Evolutionary conservation across 139 green algal genomes (phyloP).

Genomic region (Chlorella sp.): DNA sequence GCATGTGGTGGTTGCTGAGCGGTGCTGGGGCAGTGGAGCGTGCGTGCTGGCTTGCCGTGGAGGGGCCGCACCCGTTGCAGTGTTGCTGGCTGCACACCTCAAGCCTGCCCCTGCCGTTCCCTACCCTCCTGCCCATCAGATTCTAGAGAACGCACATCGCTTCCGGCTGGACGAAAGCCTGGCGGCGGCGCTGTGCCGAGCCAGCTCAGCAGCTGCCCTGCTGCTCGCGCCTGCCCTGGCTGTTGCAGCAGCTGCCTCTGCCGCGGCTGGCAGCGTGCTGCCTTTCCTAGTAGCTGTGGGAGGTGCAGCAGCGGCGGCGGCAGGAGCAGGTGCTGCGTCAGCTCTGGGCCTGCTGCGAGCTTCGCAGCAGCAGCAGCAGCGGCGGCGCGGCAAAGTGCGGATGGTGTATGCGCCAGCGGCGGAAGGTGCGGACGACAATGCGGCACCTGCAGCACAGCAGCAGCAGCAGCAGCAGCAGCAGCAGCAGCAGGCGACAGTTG

Average conservation of each 20-base stretch:
- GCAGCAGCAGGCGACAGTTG: not conserved
- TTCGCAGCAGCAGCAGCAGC: not conserved
- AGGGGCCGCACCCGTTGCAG: too few species aligned
- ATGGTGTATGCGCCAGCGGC: slow-evolving; percentile 9
- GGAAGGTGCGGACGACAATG: not conserved
- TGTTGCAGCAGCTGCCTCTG: not conserved
- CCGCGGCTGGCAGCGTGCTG: slow-evolving; percentile 1
- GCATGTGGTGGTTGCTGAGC: not conserved
- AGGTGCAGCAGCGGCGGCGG: not conserved
- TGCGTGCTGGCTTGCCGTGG: too few species aligned
- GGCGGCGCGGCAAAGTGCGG: not conserved
- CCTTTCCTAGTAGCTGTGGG: slow-evolving; percentile 18
- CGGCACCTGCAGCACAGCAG: not conserved
- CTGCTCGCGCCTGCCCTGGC: slow-evolving; percentile 13
- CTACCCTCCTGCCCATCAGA: not conserved
- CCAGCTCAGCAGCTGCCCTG: not conserved
- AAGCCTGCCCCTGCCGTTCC: not conserved
- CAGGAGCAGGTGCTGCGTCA: not conserved
- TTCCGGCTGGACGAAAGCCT: slow-evolving; percentile 48
- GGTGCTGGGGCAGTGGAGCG: not conserved
- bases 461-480: not conserved
- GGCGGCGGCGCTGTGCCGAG: slow-evolving; percentile 10
- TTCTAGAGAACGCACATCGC: slow-evolving; percentile 18
- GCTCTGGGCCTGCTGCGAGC: not conserved
- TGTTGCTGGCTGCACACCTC: too few species aligned